phyloP scores from a whole-genome alignment of 75 land plant species.

The Picea sitchensis region DNA sequence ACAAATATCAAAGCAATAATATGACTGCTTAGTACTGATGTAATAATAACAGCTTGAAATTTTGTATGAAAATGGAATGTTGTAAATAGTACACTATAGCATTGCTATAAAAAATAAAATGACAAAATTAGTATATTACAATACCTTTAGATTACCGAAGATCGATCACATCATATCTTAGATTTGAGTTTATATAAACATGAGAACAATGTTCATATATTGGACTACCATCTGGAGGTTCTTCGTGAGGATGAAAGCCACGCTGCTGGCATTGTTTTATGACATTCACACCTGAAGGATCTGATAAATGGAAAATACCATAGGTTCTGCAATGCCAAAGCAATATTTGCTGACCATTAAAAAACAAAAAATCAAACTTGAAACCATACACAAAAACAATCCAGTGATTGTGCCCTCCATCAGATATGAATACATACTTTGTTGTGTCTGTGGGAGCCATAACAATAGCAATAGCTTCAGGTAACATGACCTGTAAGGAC shows the following conservation, averaged over 20 bases:
- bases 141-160: constrained; percentile 42
- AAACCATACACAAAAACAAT: neutral
- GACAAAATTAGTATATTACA: no score
- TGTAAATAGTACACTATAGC: no score
- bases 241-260: constrained; percentile 90
- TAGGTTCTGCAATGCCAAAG: constrained; percentile 33
- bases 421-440: constrained; percentile 32
- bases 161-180: constrained; percentile 81
- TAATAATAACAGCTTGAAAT: no score
- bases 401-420: neutral
- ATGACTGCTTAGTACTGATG: no score
- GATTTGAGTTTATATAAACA: constrained; percentile 72
- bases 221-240: constrained; percentile 74
- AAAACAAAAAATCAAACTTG: neutral
- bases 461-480: constrained; percentile 97
- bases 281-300: constrained; percentile 83
- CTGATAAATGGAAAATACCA: constrained; percentile 89
- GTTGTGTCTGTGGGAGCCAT: constrained; percentile 94
- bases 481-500: constrained; percentile 73
- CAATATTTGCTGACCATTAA: neutral
- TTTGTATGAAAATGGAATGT: no score
- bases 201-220: constrained; percentile 86
- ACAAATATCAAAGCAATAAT: no score
- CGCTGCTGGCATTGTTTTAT: constrained; percentile 72
- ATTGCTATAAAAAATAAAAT: no score